These are phyloP conservation scores for Chlamydomonas asymmetrica DNA, from an alignment of 139 green algal genomes.

Conservation along the genomic window DNA sequence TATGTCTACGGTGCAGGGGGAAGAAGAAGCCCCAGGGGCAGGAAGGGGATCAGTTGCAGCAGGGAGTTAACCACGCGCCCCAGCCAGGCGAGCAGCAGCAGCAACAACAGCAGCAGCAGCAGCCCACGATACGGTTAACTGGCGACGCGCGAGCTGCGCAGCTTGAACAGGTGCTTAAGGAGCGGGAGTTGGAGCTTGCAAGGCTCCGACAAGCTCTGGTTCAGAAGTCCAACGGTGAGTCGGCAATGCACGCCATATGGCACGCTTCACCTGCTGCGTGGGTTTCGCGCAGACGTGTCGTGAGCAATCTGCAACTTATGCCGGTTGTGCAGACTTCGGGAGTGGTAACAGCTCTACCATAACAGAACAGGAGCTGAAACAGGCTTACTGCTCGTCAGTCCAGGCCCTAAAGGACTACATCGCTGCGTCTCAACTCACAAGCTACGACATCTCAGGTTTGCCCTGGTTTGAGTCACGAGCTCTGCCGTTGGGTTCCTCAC, in stretches of 20 bases:
- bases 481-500: too few relatives aligned
- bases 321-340: too few relatives aligned
- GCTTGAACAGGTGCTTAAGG: slow-evolving; percentile 19
- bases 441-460: slow-evolving; percentile 42
- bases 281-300: too few relatives aligned
- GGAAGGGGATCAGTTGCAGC: background rate
- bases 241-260: too few relatives aligned
- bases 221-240: too few relatives aligned
- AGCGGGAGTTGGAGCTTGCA: slow-evolving; percentile 17
- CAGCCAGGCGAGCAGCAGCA: slow-evolving; percentile 22
- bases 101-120: slow-evolving; percentile 8
- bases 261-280: too few relatives aligned
- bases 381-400: slow-evolving; percentile 45
- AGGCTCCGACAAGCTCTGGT: slow-evolving; percentile 3
- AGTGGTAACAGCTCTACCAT: too few relatives aligned
- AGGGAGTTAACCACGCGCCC: too few relatives aligned
- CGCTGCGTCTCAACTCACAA: slow-evolving; percentile 16
- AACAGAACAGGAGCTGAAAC: slow-evolving; percentile 45
- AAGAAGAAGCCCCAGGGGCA: background rate
- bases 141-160: slow-evolving; percentile 16
- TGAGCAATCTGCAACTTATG: too few relatives aligned
- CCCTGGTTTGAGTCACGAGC: too few relatives aligned
- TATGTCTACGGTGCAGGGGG: background rate
- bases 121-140: background rate
- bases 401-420: slow-evolving; percentile 48